Conservation (phyloP, 2,329 filamentous ascomycete genomes). For the Parasarocladium wereldwijsianum region DNA sequence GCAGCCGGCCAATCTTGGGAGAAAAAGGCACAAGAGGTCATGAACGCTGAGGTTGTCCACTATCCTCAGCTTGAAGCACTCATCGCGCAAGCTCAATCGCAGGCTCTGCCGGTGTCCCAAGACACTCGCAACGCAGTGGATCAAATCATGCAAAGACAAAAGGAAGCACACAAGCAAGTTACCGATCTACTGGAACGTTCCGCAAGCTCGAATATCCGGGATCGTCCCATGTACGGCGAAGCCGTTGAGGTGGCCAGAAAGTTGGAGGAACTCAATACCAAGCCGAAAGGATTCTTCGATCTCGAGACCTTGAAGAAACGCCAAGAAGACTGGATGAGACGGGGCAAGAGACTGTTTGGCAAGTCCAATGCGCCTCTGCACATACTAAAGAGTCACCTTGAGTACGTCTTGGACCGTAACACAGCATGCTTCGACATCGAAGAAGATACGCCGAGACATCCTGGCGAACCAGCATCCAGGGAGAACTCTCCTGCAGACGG, state of each 20-base stretch:
- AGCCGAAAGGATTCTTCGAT: slow-evolving; percentile 79
- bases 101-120: slow-evolving; percentile 62
- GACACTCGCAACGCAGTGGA: slow-evolving; percentile 75
- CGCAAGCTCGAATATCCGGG: slow-evolving; percentile 57
- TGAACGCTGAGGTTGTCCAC: slow-evolving; percentile 80
- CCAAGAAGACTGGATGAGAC: slow-evolving; percentile 98
- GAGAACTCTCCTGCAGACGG: slow-evolving; percentile 50
- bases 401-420: slow-evolving; percentile 83
- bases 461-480: slow-evolving; percentile 81
- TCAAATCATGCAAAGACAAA: slow-evolving; percentile 86
- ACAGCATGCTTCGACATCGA: slow-evolving; percentile 79
- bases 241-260: slow-evolving; percentile 83
- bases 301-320: slow-evolving; percentile 87
- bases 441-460: slow-evolving; percentile 70
- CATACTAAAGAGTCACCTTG: slow-evolving; percentile 88
- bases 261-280: slow-evolving; percentile 79
- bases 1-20: slow-evolving; percentile 78
- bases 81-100: slow-evolving; percentile 59
- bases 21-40: slow-evolving; percentile 79
- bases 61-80: slow-evolving; percentile 90
- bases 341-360: slow-evolving; percentile 92
- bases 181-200: slow-evolving; percentile 67
- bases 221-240: slow-evolving; percentile 75
- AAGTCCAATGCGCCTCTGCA: slow-evolving; percentile 96
- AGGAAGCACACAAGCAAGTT: slow-evolving; percentile 84